Evolutionary conservation across 148 eudicot species (phyloP), one percentile per base, ranked within the genome.

Genomic region (Chenopodium suecicum): DNA sequence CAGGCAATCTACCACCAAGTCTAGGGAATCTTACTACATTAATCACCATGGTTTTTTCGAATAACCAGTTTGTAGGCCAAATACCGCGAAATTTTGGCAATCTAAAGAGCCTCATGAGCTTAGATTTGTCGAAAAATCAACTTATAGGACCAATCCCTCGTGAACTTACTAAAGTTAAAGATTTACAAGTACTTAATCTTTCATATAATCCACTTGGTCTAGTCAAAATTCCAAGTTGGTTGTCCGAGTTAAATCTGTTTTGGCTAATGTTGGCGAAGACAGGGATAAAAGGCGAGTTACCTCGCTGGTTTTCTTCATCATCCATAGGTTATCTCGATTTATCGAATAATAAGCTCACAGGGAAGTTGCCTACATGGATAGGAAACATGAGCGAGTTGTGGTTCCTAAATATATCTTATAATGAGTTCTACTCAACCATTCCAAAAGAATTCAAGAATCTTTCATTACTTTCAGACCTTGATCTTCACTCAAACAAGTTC

Each of bases 301-400:
- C 98, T 0, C 29, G 27, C 22, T 88, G 90, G 88, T 19, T 93
- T 14, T 78, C 88, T 19, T 84, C 92, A 14, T 72, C 89, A 9
- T 80, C 87, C 0, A 1, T 91, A 68, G 84, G 87, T 2, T 77
- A 83, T 9, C 91, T 94, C 46, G 98, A 94, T 75, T 79, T 94
- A 48, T 94, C 96, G 11, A 88, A 82, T 78, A 94, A 94, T 75
- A 78, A 41, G 4, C 81, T 94, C 63, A 79, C 63, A 29, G 97
- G 98, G 8, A 89, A 86, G 81, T 56, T 94, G 29, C 98, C 96
- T 13, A 13, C 79, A 25, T 94, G 94, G 93, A 90, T 94, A 0
- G 98, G 92, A 2, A 92, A 88, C 90, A 90, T 92, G 93, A 90
- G 88, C 2, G 85, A 79, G 56, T 89, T 94, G 14, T 82, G 84